Percentiles rank a stretch among this genome's conserved stretches.
Conservation (phyloP, 768 basidiomycete species). For the Nidularia sp. region DNA sequence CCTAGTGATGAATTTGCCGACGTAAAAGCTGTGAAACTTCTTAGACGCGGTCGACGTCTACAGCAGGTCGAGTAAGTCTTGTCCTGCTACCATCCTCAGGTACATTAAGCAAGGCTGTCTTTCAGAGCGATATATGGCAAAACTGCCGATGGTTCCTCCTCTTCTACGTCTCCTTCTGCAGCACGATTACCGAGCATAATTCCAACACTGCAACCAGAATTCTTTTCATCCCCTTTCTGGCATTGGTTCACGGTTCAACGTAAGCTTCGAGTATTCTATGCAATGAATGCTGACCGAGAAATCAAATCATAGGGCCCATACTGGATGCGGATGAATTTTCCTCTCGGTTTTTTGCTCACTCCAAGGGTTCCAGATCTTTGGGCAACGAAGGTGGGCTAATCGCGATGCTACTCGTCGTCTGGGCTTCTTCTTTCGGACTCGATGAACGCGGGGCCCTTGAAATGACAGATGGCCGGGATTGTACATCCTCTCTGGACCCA, state of each 20-base stretch:
- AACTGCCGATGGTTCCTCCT: constrained; percentile 33
- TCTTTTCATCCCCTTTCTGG: constrained; percentile 86
- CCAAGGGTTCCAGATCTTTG: constrained; percentile 57
- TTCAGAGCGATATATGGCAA: constrained; percentile 77
- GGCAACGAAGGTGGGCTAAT: constrained; percentile 75
- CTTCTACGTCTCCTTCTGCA: constrained; percentile 25
- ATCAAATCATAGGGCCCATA: constrained; percentile 62
- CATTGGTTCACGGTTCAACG: constrained; percentile 81
- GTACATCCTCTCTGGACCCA: neutral
- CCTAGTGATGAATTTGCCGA: constrained; percentile 87
- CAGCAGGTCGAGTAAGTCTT: constrained; percentile 78
- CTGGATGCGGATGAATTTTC: constrained; percentile 79
- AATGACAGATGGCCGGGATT: constrained; percentile 17
- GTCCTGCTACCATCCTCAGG: constrained; percentile 2
- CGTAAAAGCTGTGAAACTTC: constrained; percentile 84
- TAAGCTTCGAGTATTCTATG: constrained; percentile 27
- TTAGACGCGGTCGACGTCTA: constrained; percentile 72
- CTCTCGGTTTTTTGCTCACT: constrained; percentile 64
- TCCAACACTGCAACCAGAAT: constrained; percentile 70
- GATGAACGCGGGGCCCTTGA: constrained; percentile 69
- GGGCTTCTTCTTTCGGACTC: constrained; percentile 88
- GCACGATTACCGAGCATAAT: constrained; percentile 51
- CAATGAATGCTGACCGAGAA: constrained; percentile 4
- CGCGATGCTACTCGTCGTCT: constrained; percentile 76
- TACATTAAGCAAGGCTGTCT: constrained; percentile 2